Conservation (phyloP, 345 rosid species). For the Euphorbia tirucalli region DNA sequence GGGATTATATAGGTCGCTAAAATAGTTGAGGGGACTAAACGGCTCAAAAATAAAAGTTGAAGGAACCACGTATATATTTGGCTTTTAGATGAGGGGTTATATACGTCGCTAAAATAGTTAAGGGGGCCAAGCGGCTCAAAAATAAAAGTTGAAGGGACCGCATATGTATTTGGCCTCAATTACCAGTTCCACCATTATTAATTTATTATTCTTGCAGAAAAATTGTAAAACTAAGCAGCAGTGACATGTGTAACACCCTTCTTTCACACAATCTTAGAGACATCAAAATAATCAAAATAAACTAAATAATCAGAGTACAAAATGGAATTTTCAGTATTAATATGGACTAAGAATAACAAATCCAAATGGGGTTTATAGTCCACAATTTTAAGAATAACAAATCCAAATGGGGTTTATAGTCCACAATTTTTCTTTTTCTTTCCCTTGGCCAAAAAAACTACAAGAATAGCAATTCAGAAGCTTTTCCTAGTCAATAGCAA, state of each 20-base stretch:
- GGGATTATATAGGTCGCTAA: too few relatives aligned
- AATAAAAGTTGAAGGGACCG: too few relatives aligned
- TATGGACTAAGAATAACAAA: background rate
- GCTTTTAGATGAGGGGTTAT: too few relatives aligned
- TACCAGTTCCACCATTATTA: background rate
- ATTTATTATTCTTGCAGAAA: too few relatives aligned
- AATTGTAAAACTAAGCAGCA: background rate
- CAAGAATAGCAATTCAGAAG: background rate
- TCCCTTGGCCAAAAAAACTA: background rate
- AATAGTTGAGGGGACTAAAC: too few relatives aligned
- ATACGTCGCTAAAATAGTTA: too few relatives aligned
- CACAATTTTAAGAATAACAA: background rate
- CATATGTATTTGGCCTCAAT: too few relatives aligned
- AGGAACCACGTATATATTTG: too few relatives aligned
- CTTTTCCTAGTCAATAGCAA: background rate
- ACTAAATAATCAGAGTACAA: background rate
- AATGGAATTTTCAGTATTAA: background rate
- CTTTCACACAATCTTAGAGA: background rate
- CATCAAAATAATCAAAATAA: background rate
- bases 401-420: background rate
- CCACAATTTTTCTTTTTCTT: background rate
- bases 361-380: background rate
- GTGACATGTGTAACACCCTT: background rate
- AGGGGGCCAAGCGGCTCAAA: too few relatives aligned
- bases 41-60: too few relatives aligned